Evolutionary conservation across 768 basidiomycete genomes (phyloP).

Genomic region (Tricholoma hemisulphureum): DNA sequence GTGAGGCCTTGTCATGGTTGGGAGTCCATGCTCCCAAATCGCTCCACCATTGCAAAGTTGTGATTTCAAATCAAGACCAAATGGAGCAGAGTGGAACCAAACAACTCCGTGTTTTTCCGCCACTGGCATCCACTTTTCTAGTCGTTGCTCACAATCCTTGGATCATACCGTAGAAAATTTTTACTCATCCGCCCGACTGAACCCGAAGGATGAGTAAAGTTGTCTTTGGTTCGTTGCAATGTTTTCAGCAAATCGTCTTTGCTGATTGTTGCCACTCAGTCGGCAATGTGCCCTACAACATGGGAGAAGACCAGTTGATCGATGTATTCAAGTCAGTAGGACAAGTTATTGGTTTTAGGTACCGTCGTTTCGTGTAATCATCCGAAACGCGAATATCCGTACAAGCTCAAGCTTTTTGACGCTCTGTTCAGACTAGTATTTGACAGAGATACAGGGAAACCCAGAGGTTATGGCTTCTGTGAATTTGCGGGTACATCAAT

Average conservation of each 20-base stretch:
- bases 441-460: constrained; percentile 92
- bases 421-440: constrained; percentile 65
- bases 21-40: too few species aligned
- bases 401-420: constrained; percentile 10
- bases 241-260: not conserved
- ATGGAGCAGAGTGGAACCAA: not conserved
- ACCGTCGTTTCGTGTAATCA: constrained; percentile 14
- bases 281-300: constrained; percentile 88
- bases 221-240: constrained; percentile 56
- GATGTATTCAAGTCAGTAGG: constrained; percentile 88
- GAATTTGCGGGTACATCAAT: constrained; percentile 81
- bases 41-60: too few species aligned
- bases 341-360: constrained; percentile 88
- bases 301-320: constrained; percentile 86
- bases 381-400: constrained; percentile 1
- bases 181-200: not conserved
- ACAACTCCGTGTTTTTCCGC: not conserved
- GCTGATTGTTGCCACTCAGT: constrained; percentile 41
- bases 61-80: not conserved
- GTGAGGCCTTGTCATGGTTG: not conserved
- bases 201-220: constrained; percentile 59
- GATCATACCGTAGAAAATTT: too few species aligned
- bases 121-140: not conserved
- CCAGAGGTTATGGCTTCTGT: constrained; percentile 91
- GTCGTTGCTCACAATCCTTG: not conserved